Percentiles rank a stretch among this genome's conserved stretches.
Conservation (phyloP, 352 stramenopile species). For the Blastocystis sp. region DNA sequence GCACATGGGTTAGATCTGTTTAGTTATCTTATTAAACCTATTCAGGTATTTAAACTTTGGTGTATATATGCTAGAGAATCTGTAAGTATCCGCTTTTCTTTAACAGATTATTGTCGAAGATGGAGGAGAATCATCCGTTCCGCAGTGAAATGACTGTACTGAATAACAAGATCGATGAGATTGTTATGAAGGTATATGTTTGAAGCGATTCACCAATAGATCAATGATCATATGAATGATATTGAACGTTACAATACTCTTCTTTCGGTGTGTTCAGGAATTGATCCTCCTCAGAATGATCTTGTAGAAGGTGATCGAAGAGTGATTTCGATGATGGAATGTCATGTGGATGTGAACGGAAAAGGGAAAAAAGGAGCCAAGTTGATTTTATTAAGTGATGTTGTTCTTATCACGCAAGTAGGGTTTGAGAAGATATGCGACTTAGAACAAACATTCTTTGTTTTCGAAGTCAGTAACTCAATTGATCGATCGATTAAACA, state of each 20-base stretch:
- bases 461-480: background rate
- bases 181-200: background rate
- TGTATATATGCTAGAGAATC: background rate
- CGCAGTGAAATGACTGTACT: background rate
- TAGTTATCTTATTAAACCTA: conserved; percentile 50
- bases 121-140: conserved; percentile 48
- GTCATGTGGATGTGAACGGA: background rate
- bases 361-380: background rate
- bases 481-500: background rate
- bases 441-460: background rate
- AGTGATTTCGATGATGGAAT: background rate
- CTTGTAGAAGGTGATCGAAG: background rate
- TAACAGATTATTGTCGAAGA: conserved; percentile 1
- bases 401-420: background rate
- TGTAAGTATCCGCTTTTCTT: conserved; percentile 55
- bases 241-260: background rate
- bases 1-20: conserved; percentile 18
- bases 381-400: background rate
- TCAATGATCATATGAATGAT: conserved; percentile 33
- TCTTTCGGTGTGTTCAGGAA: background rate
- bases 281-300: background rate
- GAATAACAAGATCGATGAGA: background rate
- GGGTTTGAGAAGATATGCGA: background rate
- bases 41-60: background rate
- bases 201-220: background rate